Base-by-base conservation (phyloP, 1,284 basidiomycete genomes). In the Cutaneotrichosporon sp. region DNA sequence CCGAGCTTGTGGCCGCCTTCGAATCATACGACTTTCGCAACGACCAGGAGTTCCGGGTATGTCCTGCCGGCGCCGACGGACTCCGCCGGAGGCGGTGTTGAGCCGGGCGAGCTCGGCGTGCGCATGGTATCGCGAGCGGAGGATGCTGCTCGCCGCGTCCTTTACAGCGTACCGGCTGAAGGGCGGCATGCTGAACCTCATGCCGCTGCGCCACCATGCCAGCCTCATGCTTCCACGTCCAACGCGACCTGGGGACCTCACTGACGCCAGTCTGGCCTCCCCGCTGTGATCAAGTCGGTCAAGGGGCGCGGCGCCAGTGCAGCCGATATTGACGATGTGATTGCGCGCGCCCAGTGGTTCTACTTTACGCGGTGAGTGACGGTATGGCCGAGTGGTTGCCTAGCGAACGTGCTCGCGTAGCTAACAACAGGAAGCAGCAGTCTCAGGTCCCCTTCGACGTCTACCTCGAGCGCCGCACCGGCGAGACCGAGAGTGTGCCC, bases 291-390 rank as follows among this genome's bases (percentile, higher is more conserved):
- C 54, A 58, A 62, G 36, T 63, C 66, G 16, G 70, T 72, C 25
- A 70, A 70, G 52, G 70, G 68, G 10, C 68, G 71, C 45, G 62
- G 61, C 31, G 59, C 34, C 29, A 60, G 59, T 22, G 54, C 50
- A 18, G 59, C 69, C n/a, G 59, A 73, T 57, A 76, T 77, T 24
- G 75, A 77, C 67, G 71, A 72, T 47, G 67, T 73, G 49, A 74
- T 77, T 6, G 72, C 66, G 18, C 64, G 70, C 31, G 74, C 75
- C 27, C 75, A 77, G 54, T 77, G 75, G 75, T 76, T 73, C 64
- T 77, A 74, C 66, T 77, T 72, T 56, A 72, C 67, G 5, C 55
- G 69, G 72, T 73, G 52, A 53, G 67, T 62, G n/a, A n/a, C n/a
- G n/a, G n/a, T n/a, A n/a, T n/a, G n/a, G n/a, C n/a, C n/a, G n/a